Base-by-base conservation (phyloP, 192 early-diverging fungal species). In the Gamsiella multidivaricata region DNA sequence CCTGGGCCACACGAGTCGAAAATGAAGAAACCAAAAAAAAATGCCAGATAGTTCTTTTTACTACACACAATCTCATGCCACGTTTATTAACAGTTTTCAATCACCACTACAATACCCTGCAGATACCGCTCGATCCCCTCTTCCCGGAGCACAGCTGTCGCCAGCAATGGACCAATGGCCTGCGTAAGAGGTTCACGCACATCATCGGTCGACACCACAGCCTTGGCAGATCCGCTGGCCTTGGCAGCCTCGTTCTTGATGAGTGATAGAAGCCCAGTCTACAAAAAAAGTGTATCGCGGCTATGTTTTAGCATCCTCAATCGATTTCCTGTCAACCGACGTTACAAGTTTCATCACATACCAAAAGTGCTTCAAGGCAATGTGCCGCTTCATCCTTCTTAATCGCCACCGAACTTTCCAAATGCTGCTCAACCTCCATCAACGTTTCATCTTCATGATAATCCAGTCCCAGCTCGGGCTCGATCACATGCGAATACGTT, bases 401-500 rank as follows among this genome's bases (percentile, higher is more conserved):
- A 15, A 41, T 34, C 6, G 63, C 61, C 29, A 29, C 23, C 25
- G 28, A 33, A 18, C 41, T 43, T 17, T 37, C 50, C 5, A 64
- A 59, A 14, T 61, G 45, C 34, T 64, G 41, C 11, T 78, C 74
- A 6, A 66, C 53, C 43, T 69, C 65, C 74, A 78, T 69, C 11
- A 63, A 46, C 22, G n/a, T 46, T 5, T 52, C 41, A 1, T 68
- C 65, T 11, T 69, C 32, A 20, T 62, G 36, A 23, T 54, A 62
- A 47, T 32, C 55, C 11, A 61, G 43, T 29, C 56, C 32, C 25
- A 82, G 57, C 18, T 82, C 80, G 23, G 65, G 57, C 26, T 73
- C 53, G 23, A 89, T 45, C 15, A 85, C 59, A 14, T 58, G 65
- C 31, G 65, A 70, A 58, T 93, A 95, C 17, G 89, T 81, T 78